Base-by-base conservation (phyloP, 495 filamentous ascomycete species). In the Rhypophila decipiens region DNA sequence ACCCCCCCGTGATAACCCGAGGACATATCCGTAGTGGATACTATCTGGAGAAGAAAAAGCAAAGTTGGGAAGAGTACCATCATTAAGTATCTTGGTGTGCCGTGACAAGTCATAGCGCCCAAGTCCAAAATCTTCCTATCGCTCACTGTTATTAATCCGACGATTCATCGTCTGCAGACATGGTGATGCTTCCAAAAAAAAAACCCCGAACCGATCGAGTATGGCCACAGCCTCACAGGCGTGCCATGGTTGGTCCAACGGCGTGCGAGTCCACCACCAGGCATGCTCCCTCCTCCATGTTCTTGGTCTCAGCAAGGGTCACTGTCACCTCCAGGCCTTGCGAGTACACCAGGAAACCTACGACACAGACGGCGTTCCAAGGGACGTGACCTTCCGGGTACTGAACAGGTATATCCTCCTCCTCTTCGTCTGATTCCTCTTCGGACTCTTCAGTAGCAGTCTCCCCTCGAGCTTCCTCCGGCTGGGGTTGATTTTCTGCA, bases 321-420 rank as follows among this genome's bases (percentile, higher is more conserved):
- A 75, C 66, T 19, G 56, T 57, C 13, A 69, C 69, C 19, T 70
- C 60, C 2, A 61, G 57, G 21, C 69, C 71, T 46, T 65, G 63
- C 11, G 59, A 53, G 52, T 70, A 77, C n/a, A 79, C 73, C 15
- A 74, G 58, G 10, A 79, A 51, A 0, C 75, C 75, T 20, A 79
- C 51, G 8, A 77, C 74, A 41, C 72, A 76, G 0, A 78, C 65
- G 2, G 75, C 75, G 45, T 78, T 76, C 75, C 75, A 79, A 0
- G 73, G 74, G 39, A 68, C 38, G 2, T 41, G 52, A 19, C 22
- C 39, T 7, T 53, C 53, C 5, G 51, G 42, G 4, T 56, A 49
- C 11, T 24, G 24, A 39, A 24, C 11, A 8, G 8, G 27, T 27
- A 11, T n/a, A 11, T 39, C 23, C 35, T 53, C 46, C 21, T 51